These are phyloP conservation scores for Dendrobium nobile DNA, from an alignment of 106 monocot genomes.

Conservation along the genomic window DNA sequence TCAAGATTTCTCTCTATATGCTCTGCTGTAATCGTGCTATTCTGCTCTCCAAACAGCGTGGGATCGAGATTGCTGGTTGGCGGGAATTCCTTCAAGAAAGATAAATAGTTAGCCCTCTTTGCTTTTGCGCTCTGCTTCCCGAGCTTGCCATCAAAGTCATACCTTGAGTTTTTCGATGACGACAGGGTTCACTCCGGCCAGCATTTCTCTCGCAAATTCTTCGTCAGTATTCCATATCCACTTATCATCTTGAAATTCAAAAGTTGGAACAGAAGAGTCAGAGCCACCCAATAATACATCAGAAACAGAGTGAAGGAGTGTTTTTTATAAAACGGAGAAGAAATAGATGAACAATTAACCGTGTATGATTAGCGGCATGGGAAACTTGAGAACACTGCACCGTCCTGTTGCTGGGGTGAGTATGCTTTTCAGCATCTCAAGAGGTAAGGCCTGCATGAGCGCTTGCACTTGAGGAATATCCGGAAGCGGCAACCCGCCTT, in stretches of 20 bases:
- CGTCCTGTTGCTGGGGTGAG: neutral
- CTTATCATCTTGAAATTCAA: slow-evolving; percentile 18
- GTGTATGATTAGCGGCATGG: slow-evolving; percentile 16
- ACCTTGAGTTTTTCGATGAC: slow-evolving; percentile 44
- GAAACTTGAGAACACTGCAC: slow-evolving; percentile 11
- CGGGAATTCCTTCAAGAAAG: too few species aligned
- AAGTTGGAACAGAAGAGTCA: neutral
- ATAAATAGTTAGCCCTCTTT: too few species aligned
- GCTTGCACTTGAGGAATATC: slow-evolving; percentile 20
- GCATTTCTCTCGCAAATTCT: slow-evolving; percentile 62
- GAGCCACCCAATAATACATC: neutral
- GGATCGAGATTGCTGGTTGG: slow-evolving; percentile 67
- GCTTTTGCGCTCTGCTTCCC: too few species aligned
- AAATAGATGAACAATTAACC: neutral
- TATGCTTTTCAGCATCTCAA: slow-evolving; percentile 10
- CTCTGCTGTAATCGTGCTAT: slow-evolving; percentile 34
- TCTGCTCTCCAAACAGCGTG: slow-evolving; percentile 35
- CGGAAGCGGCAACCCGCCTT: slow-evolving; percentile 42
- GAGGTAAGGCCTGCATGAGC: slow-evolving; percentile 17
- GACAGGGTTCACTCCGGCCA: slow-evolving; percentile 65
- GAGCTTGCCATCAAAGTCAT: neutral
- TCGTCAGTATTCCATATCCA: slow-evolving; percentile 55
- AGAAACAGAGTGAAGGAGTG: neutral
- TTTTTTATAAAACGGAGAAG: neutral
- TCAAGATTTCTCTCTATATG: slow-evolving; percentile 37